A percentile compares a stretch with the other conserved stretches of the same genome.
Evolutionary conservation across 208 protist species (phyloP).

Genomic region (Crithidia brevicula): DNA sequence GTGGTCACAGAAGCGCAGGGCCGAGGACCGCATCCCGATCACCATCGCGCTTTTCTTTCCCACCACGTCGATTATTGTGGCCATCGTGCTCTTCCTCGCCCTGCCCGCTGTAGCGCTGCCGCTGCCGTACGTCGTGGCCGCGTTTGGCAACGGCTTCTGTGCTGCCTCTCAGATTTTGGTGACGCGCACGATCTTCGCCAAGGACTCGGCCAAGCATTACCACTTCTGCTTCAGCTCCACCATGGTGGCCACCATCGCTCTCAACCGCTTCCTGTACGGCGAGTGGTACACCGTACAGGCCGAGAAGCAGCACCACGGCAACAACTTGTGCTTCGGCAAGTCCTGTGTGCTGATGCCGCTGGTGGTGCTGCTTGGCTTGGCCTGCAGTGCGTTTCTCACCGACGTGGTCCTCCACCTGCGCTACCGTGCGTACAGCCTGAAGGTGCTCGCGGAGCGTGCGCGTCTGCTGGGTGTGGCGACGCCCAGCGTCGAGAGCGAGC

Average conservation of each 20-base stretch:
- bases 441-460: constrained; percentile 46
- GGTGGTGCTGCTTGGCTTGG: constrained; percentile 45
- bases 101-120: constrained; percentile 39
- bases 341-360: constrained; percentile 51
- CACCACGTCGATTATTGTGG: constrained; percentile 38
- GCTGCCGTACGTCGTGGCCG: constrained; percentile 55
- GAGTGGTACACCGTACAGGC: constrained; percentile 69
- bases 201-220: constrained; percentile 77
- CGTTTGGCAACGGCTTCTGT: constrained; percentile 62
- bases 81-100: constrained; percentile 47
- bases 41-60: constrained; percentile 51
- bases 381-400: constrained; percentile 35
- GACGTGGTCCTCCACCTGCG: constrained; percentile 43
- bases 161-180: constrained; percentile 57
- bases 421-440: constrained; percentile 40
- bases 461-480: constrained; percentile 34
- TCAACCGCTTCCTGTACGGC: constrained; percentile 70
- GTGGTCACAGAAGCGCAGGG: constrained; percentile 42
- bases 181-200: constrained; percentile 67
- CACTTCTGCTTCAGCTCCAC: constrained; percentile 55
- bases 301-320: constrained; percentile 32
- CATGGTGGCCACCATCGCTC: constrained; percentile 41
- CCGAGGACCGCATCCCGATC: constrained; percentile 59
- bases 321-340: constrained; percentile 30
- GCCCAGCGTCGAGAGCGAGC: neutral